phyloP scores from a whole-genome alignment of 2,329 filamentous ascomycete genomes.

The Diaporthe caulivora region DNA sequence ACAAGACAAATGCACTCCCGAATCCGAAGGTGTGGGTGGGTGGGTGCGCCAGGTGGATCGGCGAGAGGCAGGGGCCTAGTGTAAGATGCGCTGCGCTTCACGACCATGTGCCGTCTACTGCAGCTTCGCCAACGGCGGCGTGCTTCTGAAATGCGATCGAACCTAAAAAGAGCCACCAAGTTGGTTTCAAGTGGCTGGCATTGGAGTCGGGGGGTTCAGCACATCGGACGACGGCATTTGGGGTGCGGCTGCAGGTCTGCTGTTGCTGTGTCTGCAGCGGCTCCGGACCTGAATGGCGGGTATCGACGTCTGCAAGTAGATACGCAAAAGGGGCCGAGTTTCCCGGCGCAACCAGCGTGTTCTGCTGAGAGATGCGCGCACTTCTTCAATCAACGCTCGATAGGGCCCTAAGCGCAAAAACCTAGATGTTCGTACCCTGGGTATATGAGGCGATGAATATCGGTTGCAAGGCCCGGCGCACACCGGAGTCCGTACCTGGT shows the following conservation, averaged over 20 bases:
- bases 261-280: constrained; percentile 8
- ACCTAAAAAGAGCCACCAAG: constrained; percentile 8
- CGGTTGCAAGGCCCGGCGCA: not conserved
- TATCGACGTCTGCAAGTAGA: not conserved
- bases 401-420: not conserved
- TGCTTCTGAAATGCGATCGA: constrained; percentile 12
- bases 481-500: constrained; percentile 23
- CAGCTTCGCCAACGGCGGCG: not conserved
- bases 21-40: constrained; percentile 20
- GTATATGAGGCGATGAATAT: constrained; percentile 17
- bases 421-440: constrained; percentile 14
- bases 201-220: not conserved
- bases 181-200: constrained; percentile 24
- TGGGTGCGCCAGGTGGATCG: constrained; percentile 17
- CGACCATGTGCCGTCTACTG: constrained; percentile 18
- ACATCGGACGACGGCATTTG: constrained; percentile 19
- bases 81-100: constrained; percentile 1
- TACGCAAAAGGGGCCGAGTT: constrained; percentile 17
- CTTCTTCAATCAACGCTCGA: constrained; percentile 17
- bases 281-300: not conserved
- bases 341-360: constrained; percentile 7
- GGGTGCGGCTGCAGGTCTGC: not conserved
- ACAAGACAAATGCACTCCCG: constrained; percentile 22
- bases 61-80: constrained; percentile 20
- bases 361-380: constrained; percentile 6